Percentiles rank a stretch among this genome's conserved stretches.
phyloP scores from a whole-genome alignment of 352 stramenopile genomes.

The Phytophthora palmivora region DNA sequence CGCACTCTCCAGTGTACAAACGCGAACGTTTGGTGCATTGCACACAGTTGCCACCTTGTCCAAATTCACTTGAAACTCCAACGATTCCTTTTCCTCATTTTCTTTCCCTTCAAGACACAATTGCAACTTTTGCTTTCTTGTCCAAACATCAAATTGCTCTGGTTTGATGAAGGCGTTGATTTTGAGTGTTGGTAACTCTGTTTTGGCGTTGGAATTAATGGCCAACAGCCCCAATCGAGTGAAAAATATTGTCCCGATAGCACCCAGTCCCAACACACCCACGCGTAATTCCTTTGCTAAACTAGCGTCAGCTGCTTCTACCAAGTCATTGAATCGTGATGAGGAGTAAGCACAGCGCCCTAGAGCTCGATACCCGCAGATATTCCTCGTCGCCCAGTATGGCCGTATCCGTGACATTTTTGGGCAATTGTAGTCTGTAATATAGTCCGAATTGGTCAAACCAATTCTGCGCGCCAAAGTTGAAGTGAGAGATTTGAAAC shows the following conservation, averaged over 20 bases:
- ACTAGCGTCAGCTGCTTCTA: not conserved
- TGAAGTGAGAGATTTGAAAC: not conserved
- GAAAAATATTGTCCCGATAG: constrained; percentile 82
- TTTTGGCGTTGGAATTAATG: not conserved
- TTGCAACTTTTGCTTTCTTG: constrained; percentile 2
- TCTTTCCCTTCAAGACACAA: constrained; percentile 14
- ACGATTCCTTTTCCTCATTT: constrained; percentile 2
- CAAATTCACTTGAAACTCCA: constrained; percentile 21
- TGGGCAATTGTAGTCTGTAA: not conserved
- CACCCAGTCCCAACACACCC: constrained; percentile 71
- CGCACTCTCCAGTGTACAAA: constrained; percentile 37
- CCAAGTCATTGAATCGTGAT: not conserved
- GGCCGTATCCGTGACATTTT: constrained; percentile 11
- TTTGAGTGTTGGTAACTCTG: constrained; percentile 2
- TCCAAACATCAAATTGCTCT: constrained; percentile 42
- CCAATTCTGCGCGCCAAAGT: too few relatives aligned
- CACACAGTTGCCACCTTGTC: constrained; percentile 14
- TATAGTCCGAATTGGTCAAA: too few relatives aligned
- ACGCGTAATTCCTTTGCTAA: constrained; percentile 36
- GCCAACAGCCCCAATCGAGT: constrained; percentile 49
- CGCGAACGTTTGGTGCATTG: constrained; percentile 35
- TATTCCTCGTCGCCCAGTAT: constrained; percentile 5
- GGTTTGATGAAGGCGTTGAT: constrained; percentile 68
- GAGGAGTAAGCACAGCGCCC: constrained; percentile 6
- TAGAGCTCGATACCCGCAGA: not conserved